Evolutionary conservation across 495 filamentous ascomycete genomes (phyloP).

Genomic region (Parmelia sp.): DNA sequence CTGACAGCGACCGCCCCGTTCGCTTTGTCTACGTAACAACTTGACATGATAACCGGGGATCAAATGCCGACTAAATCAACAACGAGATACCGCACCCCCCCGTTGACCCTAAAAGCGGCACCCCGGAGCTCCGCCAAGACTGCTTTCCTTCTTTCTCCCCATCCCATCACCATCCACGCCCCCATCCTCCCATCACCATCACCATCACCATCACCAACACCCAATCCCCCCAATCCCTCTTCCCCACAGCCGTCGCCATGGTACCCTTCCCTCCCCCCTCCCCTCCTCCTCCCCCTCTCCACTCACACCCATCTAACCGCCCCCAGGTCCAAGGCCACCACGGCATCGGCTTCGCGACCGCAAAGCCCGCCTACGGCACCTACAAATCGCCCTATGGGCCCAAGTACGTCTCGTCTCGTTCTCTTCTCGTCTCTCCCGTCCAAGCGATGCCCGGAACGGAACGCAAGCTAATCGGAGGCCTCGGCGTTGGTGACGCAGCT

Average conservation of each 20-base stretch:
- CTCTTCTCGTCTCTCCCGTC: no score
- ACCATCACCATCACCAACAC: neutral
- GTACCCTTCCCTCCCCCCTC: no score
- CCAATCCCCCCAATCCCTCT: neutral
- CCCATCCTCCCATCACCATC: neutral
- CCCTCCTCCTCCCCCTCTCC: no score
- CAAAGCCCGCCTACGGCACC: constrained; percentile 31
- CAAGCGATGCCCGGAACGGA: neutral
- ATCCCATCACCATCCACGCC: constrained; percentile 1
- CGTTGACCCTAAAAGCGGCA: no score
- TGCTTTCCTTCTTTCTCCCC: neutral
- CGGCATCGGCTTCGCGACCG: constrained; percentile 24
- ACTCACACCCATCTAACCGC: neutral
- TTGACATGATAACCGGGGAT: no score
- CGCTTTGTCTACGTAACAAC: no score
- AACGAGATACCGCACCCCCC: no score
- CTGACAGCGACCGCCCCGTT: no score
- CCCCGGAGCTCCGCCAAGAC: neutral
- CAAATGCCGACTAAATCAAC: no score
- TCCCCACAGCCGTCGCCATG: neutral
- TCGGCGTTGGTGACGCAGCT: constrained; percentile 46
- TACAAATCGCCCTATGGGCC: constrained; percentile 43
- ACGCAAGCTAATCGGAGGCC: no score
- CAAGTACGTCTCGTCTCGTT: constrained; percentile 28
- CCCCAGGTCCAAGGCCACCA: constrained; percentile 24